Evolutionary conservation across 75 land plant genomes (phyloP), one percentile per base, ranked within the genome.

Genomic region (Cupressus sempervirens): DNA sequence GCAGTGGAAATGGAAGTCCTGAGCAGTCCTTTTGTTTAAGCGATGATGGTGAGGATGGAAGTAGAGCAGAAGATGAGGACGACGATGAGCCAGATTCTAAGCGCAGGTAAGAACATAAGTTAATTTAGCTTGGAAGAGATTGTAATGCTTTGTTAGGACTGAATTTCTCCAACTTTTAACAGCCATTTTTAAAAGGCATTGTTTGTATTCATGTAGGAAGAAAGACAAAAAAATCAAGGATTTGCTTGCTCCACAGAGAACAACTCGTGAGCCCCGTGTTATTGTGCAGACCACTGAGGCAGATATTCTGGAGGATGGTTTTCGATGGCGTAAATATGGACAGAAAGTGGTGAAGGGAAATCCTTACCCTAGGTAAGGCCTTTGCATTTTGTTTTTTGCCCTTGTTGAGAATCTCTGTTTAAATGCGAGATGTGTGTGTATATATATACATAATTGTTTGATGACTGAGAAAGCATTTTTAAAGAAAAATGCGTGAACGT

Each of bases 271-370:
- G 79, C 93, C 94, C 12, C 89, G 94, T 88, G 90, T 95, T 56
- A 92, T 97, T 76, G 98, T 97, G 84, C 98, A 96, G 89, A 91
- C 94, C 32, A 88, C 91, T 10, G 93, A 92, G 74, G 92, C 88
- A 29, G 95, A 94, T 48, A 90, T 90, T 76, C 85, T 93, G 67
- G 93, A 89, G 87, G 99, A 97, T 93, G 99, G 99, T 36, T 97
- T 93, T 83, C 89, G 94, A 58, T 97, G 99, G 99, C 91, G 99
- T 18, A 97, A 97, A 79, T 97, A 97, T 91, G 99, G 99, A 12
- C 99, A 97, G 88, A 95, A 97, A 89, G 93, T 96, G 83, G 98
- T 96, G 85, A 96, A 96, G 72, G 98, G 98, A 80, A 96, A 96
- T 84, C 94, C 96, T 67, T 86, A 96, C 76, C 99, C 99, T 14